These are phyloP conservation scores for Blepharisma stoltei DNA, from an alignment of 73 alveolate genomes.

Conservation along the genomic window DNA sequence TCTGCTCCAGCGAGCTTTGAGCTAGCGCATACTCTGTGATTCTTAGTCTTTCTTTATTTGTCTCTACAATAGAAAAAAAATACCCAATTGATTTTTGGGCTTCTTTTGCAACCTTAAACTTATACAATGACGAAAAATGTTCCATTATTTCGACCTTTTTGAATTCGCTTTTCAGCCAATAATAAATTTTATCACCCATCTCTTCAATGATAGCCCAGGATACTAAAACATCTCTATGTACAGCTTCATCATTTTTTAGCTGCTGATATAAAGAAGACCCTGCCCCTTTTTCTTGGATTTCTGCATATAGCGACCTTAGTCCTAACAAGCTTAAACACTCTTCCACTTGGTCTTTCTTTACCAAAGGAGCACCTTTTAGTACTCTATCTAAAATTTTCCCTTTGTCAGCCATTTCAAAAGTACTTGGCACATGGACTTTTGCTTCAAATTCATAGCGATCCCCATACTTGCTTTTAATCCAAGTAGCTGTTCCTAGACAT, in stretches of 20 bases:
- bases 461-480: constrained; percentile 81
- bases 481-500: constrained; percentile 75
- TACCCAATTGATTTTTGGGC: constrained; percentile 76
- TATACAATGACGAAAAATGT: constrained; percentile 51
- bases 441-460: constrained; percentile 80
- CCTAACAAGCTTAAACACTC: constrained; percentile 14
- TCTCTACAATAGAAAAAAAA: constrained; percentile 80
- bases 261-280: constrained; percentile 44
- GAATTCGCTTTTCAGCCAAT: constrained; percentile 36
- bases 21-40: constrained; percentile 63
- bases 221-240: background rate
- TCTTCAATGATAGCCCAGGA: background rate
- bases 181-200: background rate
- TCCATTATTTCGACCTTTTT: constrained; percentile 41
- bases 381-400: constrained; percentile 29
- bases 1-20: constrained; percentile 74
- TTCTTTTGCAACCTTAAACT: constrained; percentile 45
- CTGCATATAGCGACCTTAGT: background rate
- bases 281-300: constrained; percentile 33
- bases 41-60: constrained; percentile 49
- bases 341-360: constrained; percentile 18
- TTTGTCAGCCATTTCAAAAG: constrained; percentile 46
- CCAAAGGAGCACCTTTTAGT: constrained; percentile 23
- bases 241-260: constrained; percentile 23
- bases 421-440: constrained; percentile 50